These are phyloP conservation scores for Aspergillus conjunctus DNA, from an alignment of 495 filamentous ascomycete species.

Conservation along the genomic window DNA sequence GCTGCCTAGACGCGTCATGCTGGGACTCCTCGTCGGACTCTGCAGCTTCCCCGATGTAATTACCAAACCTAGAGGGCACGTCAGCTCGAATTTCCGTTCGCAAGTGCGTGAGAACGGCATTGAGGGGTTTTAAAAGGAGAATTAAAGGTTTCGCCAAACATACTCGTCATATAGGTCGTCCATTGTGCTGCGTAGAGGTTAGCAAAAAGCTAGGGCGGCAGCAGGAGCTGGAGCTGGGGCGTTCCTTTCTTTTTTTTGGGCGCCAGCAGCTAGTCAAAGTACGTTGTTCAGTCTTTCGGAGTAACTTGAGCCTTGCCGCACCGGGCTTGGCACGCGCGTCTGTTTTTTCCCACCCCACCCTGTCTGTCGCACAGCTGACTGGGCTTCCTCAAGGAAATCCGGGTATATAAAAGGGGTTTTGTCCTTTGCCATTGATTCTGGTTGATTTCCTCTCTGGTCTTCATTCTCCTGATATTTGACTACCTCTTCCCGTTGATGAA, in stretches of 20 bases:
- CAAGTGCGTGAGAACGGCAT: not conserved
- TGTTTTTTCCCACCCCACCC: constrained; percentile 18
- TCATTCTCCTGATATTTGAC: not conserved
- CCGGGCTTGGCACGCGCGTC: constrained; percentile 34
- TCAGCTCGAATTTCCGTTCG: constrained; percentile 23
- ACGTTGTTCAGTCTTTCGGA: too few relatives aligned
- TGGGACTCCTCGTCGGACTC: constrained; percentile 87
- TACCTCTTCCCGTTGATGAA: not conserved
- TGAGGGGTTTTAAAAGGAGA: not conserved
- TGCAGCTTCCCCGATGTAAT: constrained; percentile 90
- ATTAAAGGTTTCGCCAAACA: constrained; percentile 18
- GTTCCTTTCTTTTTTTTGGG: constrained; percentile 23
- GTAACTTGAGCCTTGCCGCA: constrained; percentile 14
- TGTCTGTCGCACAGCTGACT: constrained; percentile 16
- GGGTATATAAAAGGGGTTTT: constrained; percentile 11
- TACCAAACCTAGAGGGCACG: constrained; percentile 72
- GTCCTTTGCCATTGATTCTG: not conserved
- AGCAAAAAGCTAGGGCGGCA: constrained; percentile 11
- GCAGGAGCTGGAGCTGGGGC: constrained; percentile 19
- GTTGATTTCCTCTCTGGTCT: not conserved
- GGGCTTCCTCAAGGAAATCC: constrained; percentile 1
- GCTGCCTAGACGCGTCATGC: constrained; percentile 65
- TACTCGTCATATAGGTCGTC: constrained; percentile 88
- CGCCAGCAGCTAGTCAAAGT: constrained; percentile 6
- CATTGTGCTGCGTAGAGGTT: constrained; percentile 51